Evolutionary conservation across 139 green algal genomes (phyloP).

Genomic region (Trebouxia sp.): DNA sequence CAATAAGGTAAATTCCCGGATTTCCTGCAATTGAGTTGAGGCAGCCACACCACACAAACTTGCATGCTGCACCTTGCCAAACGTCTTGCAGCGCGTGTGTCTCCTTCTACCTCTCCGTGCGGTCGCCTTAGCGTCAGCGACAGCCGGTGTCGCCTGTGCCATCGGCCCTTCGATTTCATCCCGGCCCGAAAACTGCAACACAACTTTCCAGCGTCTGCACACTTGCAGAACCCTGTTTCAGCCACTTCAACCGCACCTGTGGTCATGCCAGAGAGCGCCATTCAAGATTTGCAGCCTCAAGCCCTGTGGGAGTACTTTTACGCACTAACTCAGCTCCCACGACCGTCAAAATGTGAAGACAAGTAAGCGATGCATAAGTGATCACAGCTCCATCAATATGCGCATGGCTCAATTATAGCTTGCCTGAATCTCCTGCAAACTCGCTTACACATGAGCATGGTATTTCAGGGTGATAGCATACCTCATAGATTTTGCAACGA

Average conservation of each 20-base stretch:
- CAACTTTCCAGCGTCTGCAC: too few species aligned
- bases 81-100: too few species aligned
- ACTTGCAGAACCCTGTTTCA: too few species aligned
- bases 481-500: slow-evolving; percentile 65
- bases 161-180: too few species aligned
- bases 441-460: neutral
- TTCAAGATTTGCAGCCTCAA: slow-evolving; percentile 21
- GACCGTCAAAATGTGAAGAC: slow-evolving; percentile 66
- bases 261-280: neutral
- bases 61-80: too few species aligned
- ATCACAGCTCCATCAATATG: neutral
- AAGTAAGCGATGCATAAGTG: slow-evolving; percentile 36
- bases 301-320: slow-evolving; percentile 54
- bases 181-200: too few species aligned
- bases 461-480: slow-evolving; percentile 58
- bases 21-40: too few species aligned
- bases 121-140: too few species aligned
- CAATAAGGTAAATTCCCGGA: too few species aligned
- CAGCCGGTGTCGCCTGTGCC: too few species aligned
- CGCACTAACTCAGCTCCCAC: slow-evolving; percentile 51
- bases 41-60: too few species aligned
- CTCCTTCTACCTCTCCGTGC: too few species aligned
- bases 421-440: neutral
- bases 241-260: neutral
- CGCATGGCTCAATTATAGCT: neutral